These are phyloP conservation scores for Lignosus rhinocerotis DNA, from an alignment of 1,284 basidiomycete species.

Conservation along the genomic window DNA sequence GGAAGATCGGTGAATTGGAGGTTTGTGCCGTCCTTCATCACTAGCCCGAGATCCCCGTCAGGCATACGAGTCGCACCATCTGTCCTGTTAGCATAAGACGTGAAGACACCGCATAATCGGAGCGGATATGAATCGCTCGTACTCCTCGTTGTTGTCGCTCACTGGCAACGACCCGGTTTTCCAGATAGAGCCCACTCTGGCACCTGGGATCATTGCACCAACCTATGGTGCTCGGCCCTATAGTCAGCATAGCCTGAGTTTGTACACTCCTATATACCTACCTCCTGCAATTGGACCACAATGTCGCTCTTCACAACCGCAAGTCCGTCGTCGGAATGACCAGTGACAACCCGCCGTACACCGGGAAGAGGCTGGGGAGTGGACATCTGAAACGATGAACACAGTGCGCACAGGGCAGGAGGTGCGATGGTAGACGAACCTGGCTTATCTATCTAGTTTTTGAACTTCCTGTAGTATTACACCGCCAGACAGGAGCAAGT, in stretches of 20 bases:
- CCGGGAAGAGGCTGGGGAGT: constrained; percentile 29
- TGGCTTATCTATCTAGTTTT: not conserved
- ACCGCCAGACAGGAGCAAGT: too few species aligned
- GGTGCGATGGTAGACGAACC: constrained; percentile 1
- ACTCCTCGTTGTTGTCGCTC: constrained; percentile 53
- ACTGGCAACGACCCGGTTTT: constrained; percentile 52
- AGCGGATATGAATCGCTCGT: constrained; percentile 3
- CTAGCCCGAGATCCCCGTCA: constrained; percentile 43
- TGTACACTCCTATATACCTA: not conserved
- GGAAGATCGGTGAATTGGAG: constrained; percentile 58
- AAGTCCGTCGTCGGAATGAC: constrained; percentile 35
- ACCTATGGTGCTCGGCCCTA: not conserved
- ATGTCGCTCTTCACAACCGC: constrained; percentile 27
- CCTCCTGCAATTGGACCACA: constrained; percentile 12
- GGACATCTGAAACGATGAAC: constrained; percentile 51
- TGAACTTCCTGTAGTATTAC: too few species aligned
- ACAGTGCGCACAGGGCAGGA: not conserved
- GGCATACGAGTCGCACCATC: constrained; percentile 51
- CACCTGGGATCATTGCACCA: constrained; percentile 20
- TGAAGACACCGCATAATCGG: not conserved
- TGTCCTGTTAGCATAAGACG: constrained; percentile 35
- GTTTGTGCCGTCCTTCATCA: constrained; percentile 48
- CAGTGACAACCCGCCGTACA: constrained; percentile 52
- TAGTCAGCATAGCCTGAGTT: not conserved
- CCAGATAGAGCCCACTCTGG: constrained; percentile 44